A percentile compares a stretch with the other conserved stretches of the same genome.
phyloP scores from a whole-genome alignment of 176 grass and related monocot genomes.

The Aegilops speltoides region DNA sequence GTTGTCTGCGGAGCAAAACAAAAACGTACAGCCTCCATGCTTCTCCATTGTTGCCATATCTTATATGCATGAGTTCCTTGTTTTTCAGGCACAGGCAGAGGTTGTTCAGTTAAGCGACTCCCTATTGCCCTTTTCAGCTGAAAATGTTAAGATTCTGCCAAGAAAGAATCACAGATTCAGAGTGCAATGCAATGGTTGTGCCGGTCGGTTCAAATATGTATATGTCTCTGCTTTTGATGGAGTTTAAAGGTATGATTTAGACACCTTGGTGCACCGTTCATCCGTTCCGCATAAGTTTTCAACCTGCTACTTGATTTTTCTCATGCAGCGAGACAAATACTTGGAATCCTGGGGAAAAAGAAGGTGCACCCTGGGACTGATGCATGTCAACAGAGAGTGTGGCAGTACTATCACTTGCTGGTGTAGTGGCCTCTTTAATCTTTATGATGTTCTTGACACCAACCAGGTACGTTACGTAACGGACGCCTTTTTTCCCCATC shows the following conservation, averaged over 20 bases:
- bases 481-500: background rate
- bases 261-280: background rate
- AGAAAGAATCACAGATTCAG: background rate
- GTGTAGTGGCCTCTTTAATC: slow-evolving; percentile 23
- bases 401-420: background rate
- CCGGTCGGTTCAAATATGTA: background rate
- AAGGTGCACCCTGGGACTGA: slow-evolving; percentile 25
- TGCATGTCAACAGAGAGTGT: slow-evolving; percentile 21
- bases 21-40: background rate
- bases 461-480: slow-evolving; percentile 39
- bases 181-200: background rate
- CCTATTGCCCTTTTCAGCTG: too few species aligned
- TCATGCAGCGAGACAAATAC: background rate
- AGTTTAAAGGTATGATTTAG: background rate
- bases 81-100: background rate
- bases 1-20: background rate
- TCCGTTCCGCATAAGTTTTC: background rate
- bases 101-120: background rate
- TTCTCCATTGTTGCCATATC: background rate
- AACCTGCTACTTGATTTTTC: background rate
- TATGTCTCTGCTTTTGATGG: background rate
- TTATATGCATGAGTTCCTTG: background rate
- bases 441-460: slow-evolving; percentile 41
- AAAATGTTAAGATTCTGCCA: too few species aligned
- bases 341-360: background rate